Base-by-base conservation (phyloP, 2,329 filamentous ascomycete genomes). In the Celoporthe dispersa region DNA sequence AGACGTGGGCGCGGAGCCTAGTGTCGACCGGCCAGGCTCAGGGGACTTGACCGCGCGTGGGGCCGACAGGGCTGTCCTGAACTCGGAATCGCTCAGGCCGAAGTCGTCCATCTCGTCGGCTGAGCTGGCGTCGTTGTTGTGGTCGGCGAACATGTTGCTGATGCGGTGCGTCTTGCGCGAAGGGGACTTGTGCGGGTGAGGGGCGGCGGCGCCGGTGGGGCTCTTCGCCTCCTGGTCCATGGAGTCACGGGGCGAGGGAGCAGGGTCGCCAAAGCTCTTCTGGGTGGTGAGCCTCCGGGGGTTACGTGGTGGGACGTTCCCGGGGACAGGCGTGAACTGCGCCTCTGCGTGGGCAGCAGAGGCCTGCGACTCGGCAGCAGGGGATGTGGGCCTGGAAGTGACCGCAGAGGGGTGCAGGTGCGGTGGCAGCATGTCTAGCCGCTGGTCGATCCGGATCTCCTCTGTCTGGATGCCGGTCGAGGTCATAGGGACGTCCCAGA, bases 321-420 rank as follows among this genome's bases (percentile, higher is more conserved):
- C 84, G 5, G 87, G 87, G 7, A 85, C 78, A 0, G 87, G 85
- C 0, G 85, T 85, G 72, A 87, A 87, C 64, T 78, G 78, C 55
- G 79, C 80, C 22, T 68, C 75, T 33, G 80, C 79, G n/a, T 83
- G 81, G n/a, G 25, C 41, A 28, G 64, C 48, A 33, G 68, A 53
- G 8, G 53, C 63, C 51, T 71, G 61, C 33, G 65, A 61, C 9
- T 80, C 79, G 6, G 75, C 72, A 16, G 75, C 73, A 79, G 89
- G 88, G 16, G 89, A 90, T 1, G 82, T 79, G 11, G 89, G 88
- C 28, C 86, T 82, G 0, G 89, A 91, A 0, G 85, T 83, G 71
- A 97, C 92, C 25, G 90, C 85, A 0, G 93, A 95, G 0, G 94
- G 94, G 68, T 94, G 89, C 44, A 97, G 85, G 77, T 96, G 92